phyloP scores from a whole-genome alignment of 352 stramenopile species.

The Phytophthora uliginosa region DNA sequence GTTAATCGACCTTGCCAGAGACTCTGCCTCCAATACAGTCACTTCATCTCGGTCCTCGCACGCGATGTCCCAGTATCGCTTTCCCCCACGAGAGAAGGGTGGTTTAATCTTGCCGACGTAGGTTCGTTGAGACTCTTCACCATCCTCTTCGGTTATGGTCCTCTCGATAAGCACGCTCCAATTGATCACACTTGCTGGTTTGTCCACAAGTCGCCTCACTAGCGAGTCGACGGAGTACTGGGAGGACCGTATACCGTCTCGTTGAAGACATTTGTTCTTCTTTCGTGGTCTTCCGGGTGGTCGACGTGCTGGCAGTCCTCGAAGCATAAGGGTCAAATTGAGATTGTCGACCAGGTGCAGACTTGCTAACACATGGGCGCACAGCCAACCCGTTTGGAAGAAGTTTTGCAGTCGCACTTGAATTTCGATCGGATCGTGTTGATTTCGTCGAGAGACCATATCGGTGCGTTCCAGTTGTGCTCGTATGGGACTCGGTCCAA shows the following conservation, averaged over 20 bases:
- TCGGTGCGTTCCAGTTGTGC: constrained; percentile 8
- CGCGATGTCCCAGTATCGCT: no score
- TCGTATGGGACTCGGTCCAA: constrained; percentile 11
- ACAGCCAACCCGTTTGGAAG: constrained; percentile 20
- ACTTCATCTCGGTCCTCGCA: no score
- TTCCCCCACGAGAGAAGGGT: neutral
- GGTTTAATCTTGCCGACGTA: neutral
- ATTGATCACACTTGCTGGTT: neutral
- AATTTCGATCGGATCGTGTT: neutral
- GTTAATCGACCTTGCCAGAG: no score
- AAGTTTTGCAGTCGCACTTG: constrained; percentile 22
- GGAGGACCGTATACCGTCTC: neutral
- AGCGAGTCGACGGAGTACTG: neutral
- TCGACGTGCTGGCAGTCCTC: neutral
- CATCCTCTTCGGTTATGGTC: neutral
- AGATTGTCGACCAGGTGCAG: constrained; percentile 15
- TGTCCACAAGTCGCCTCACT: neutral
- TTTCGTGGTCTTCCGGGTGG: neutral
- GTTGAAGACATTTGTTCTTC: neutral
- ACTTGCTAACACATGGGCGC: constrained; percentile 16
- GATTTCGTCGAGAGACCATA: constrained; percentile 16
- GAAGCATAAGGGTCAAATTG: constrained; percentile 8
- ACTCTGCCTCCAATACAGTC: no score
- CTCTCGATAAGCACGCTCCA: neutral
- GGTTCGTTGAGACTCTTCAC: neutral